Conservation (phyloP, 2,329 filamentous ascomycete species). For the Claviceps arundinis region DNA sequence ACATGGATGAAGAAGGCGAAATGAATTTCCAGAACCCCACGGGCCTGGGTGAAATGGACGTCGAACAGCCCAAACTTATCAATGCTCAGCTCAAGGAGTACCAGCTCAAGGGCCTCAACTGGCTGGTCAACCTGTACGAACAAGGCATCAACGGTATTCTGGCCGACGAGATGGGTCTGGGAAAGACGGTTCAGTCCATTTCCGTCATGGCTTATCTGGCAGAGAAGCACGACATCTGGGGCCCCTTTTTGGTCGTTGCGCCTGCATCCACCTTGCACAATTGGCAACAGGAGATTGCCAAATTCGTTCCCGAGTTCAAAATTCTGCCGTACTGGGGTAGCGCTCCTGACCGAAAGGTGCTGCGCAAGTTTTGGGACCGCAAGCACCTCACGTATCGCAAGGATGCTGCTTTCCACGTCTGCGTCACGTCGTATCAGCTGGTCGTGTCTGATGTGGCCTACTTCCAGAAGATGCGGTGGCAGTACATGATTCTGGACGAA, state of each 20-base stretch:
- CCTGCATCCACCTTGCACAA: conserved; percentile 96
- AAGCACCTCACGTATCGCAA: conserved; percentile 93
- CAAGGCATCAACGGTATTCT: conserved; percentile 99
- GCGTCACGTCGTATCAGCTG: conserved; percentile 93
- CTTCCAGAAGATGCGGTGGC: conserved; percentile 98
- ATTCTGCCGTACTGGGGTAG: conserved; percentile 96
- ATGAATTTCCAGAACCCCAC: conserved; percentile 99
- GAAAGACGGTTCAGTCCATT: conserved; percentile 97
- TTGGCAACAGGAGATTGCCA: conserved; percentile 96
- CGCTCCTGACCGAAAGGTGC: conserved; percentile 82
- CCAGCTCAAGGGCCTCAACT: conserved; percentile 97
- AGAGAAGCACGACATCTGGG: conserved; percentile 96
- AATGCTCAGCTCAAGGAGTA: conserved; percentile 95
- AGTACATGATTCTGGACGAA: conserved; percentile 99
- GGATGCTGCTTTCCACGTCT: conserved; percentile 87
- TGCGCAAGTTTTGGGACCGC: conserved; percentile 97
- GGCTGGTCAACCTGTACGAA: conserved; percentile 97
- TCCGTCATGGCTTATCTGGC: conserved; percentile 98
- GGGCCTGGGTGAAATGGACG: conserved; percentile 83
- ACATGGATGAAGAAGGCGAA: conserved; percentile 82
- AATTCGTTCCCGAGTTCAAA: conserved; percentile 89
- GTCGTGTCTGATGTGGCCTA: conserved; percentile 94
- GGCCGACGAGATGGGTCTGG: conserved; percentile 98
- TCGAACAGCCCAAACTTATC: conserved; percentile 87
- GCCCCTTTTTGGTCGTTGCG: conserved; percentile 90